Base-by-base conservation (phyloP, 768 basidiomycete species). In the Amanita pseudoporphyria region DNA sequence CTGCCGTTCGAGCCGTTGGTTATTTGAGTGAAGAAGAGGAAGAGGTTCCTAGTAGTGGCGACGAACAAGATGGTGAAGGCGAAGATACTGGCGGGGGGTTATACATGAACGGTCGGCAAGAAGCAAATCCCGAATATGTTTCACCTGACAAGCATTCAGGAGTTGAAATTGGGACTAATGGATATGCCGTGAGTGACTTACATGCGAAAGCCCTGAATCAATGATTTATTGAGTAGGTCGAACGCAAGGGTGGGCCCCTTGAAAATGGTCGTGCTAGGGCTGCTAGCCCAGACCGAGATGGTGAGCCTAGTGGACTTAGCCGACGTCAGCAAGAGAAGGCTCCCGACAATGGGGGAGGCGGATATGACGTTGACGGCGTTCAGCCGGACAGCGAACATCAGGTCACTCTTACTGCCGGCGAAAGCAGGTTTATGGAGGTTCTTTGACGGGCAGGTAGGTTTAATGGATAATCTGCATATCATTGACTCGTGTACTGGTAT, bases 1-100 rank as follows among this genome's bases (percentile, higher is more conserved):
- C 90, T 12, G 95, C 93, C 21, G 96, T 99, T 14, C 71, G 93
- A 45, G 76, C 82, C 2, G 93, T 77, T 1, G 95, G 95, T 31
- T 98, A 93, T 66, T 68, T 76, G n/a, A 84, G 83, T 52, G 92
- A 89, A 45, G 79, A 71, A 36, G 58, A 54, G 37, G 63, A 57
- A 33, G 60, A 56, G 52, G 65, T 53, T 16, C 60, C 62, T 33
- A 66, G 58, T 52, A 61, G 63, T 36, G 59, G 60, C 9, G 67
- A 73, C 31, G 75, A 71, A 47, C 72, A 72, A 3, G 73, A 76
- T 10, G 46, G 37, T 5, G 36, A 13, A 13, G 67, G 73, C 33
- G 75, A 71, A 48, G 73, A 72, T 1, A 73, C 76, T 9, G 40
- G 19, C 13, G 48, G 38, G 22, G 39, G 42, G 26, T 21, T 35